Conservation (phyloP, 768 basidiomycete genomes). For the Boletales sp. region DNA sequence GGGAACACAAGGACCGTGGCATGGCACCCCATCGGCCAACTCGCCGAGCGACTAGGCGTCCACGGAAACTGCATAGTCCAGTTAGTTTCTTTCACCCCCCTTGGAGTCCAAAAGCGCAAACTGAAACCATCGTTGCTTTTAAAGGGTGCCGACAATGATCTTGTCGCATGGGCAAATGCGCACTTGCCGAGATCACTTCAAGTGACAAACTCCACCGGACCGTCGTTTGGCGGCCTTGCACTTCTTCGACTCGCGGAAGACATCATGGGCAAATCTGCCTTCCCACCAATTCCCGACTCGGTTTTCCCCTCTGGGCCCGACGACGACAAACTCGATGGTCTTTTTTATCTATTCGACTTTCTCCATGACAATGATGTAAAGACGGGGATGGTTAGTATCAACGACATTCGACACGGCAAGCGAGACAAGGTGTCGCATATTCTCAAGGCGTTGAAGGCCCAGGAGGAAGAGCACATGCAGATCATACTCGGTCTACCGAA, state of each 20-base stretch:
- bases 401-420: slow-evolving; percentile 84
- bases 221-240: slow-evolving; percentile 65
- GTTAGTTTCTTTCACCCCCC: slow-evolving; percentile 2
- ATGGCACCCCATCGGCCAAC: slow-evolving; percentile 62
- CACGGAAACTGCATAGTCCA: slow-evolving; percentile 18
- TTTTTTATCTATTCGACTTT: slow-evolving; percentile 90
- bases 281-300: slow-evolving; percentile 72
- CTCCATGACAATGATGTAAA: slow-evolving; percentile 88
- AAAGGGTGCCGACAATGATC: slow-evolving; percentile 40
- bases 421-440: slow-evolving; percentile 79
- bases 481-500: slow-evolving; percentile 52
- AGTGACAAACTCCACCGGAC: slow-evolving; percentile 42
- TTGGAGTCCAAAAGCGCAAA: too few species aligned
- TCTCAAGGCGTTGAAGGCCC: slow-evolving; percentile 67
- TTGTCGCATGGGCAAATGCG: slow-evolving; percentile 88
- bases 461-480: slow-evolving; percentile 73
- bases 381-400: slow-evolving; percentile 90
- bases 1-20: neutral
- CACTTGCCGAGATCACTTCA: slow-evolving; percentile 66
- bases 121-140: neutral
- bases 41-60: slow-evolving; percentile 39
- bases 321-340: slow-evolving; percentile 82
- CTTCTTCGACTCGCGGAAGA: slow-evolving; percentile 85
- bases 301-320: slow-evolving; percentile 66
- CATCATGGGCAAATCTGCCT: slow-evolving; percentile 60